phyloP scores from a whole-genome alignment of 106 monocot genomes.

The Dioscorea dumetorum region DNA sequence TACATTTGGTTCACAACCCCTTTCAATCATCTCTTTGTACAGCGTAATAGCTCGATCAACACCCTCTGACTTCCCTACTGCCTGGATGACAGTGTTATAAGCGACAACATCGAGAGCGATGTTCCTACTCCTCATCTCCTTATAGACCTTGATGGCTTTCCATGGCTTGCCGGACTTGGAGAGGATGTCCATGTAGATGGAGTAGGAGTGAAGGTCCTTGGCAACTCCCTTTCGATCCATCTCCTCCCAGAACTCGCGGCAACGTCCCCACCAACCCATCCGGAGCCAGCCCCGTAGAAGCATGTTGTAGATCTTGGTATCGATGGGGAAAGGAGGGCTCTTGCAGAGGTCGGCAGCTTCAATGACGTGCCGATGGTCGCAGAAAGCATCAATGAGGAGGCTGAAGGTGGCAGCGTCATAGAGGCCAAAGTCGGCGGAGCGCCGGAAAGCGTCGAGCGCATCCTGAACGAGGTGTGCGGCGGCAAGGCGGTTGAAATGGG shows the following conservation, averaged over 20 bases:
- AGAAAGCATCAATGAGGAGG: conserved; percentile 72
- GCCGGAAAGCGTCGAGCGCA: conserved; percentile 24
- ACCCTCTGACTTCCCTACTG: conserved; percentile 49
- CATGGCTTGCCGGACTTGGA: conserved; percentile 76
- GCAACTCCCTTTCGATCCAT: conserved; percentile 35
- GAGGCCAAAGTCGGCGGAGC: conserved; percentile 17
- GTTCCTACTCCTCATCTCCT: conserved; percentile 48
- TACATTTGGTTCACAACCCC: conserved; percentile 50
- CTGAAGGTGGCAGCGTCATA: conserved; percentile 31
- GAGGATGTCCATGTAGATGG: conserved; percentile 73
- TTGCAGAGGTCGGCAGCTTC: conserved; percentile 54
- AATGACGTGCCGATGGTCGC: conserved; percentile 53
- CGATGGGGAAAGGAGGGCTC: conserved; percentile 28
- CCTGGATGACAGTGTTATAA: conserved; percentile 69
- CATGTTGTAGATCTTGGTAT: conserved; percentile 72
- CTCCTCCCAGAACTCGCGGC: conserved; percentile 56
- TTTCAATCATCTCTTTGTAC: conserved; percentile 73
- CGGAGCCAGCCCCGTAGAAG: conserved; percentile 82
- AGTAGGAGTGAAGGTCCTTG: conserved; percentile 77
- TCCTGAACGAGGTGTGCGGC: conserved; percentile 54
- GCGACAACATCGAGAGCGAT: conserved; percentile 52
- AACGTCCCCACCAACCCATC: conserved; percentile 40
- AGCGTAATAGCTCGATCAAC: conserved; percentile 46
- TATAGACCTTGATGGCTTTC: conserved; percentile 57
- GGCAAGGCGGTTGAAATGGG: conserved; percentile 62